Percentiles rank a stretch among this genome's conserved stretches.
phyloP scores from a whole-genome alignment of 2,329 filamentous ascomycete species.

The Monilinia fructicola region DNA sequence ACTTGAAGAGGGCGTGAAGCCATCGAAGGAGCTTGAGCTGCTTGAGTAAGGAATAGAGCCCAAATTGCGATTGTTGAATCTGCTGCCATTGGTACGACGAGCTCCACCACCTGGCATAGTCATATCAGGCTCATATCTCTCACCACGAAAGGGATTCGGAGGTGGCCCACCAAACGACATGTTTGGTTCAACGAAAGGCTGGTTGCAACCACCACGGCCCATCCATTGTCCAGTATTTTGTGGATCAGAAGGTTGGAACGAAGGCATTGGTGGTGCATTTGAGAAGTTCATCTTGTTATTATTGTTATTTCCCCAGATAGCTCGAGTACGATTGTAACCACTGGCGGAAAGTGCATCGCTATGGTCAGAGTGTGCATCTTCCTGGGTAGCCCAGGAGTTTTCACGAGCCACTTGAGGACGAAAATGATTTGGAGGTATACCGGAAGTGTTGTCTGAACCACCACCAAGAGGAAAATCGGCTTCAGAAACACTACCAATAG shows the following conservation, averaged over 20 bases:
- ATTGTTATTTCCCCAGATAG: conserved; percentile 52
- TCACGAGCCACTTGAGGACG: conserved; percentile 45
- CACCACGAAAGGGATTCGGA: conserved; percentile 35
- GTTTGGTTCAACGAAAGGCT: conserved; percentile 37
- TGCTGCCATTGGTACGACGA: conserved; percentile 36
- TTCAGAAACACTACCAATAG: conserved; percentile 51
- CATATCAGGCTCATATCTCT: conserved; percentile 39
- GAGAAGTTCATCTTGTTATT: conserved; percentile 44
- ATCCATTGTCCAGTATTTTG: conserved; percentile 50
- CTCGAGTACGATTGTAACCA: conserved; percentile 54
- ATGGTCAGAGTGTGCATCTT: conserved; percentile 58
- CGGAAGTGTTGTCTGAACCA: conserved; percentile 29
- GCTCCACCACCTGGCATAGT: conserved; percentile 34
- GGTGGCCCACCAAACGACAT: conserved; percentile 34
- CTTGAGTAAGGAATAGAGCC: conserved; percentile 37
- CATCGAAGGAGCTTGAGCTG: conserved; percentile 41
- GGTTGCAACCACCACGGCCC: conserved; percentile 41
- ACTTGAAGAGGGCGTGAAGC: conserved; percentile 36
- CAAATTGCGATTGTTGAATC: conserved; percentile 37
- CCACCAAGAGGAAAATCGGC: conserved; percentile 42
- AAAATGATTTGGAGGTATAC: conserved; percentile 38
- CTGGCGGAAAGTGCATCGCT: conserved; percentile 54
- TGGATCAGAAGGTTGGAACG: conserved; percentile 39
- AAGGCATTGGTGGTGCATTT: conserved; percentile 27
- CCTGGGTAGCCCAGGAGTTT: conserved; percentile 52